Base-by-base conservation (phyloP, 2,329 filamentous ascomycete genomes). In the Geoglossum cookeanum region DNA sequence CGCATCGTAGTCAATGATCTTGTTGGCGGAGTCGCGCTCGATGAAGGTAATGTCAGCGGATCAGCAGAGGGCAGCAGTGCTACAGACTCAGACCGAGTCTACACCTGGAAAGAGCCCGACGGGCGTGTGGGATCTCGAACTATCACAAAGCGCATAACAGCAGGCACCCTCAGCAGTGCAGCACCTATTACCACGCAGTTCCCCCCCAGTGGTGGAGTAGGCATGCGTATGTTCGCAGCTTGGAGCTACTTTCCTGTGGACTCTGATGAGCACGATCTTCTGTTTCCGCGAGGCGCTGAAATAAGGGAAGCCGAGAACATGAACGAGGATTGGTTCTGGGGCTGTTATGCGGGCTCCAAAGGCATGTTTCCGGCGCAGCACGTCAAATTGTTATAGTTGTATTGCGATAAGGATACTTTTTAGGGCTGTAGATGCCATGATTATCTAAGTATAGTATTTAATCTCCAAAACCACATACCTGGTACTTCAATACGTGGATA, bases 271-370 rank as follows among this genome's bases (percentile, higher is more conserved):
- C 86, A 95, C 66, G 91, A 97, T 70, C 70, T 97, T 45, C 69
- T 83, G 60, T 96, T 97, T 63, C 91, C 91, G 0, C 82, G 81
- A 55, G 83, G 85, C 8, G 89, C 90, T 0, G 86, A 92, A 68
- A 78, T 97, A 13, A 76, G 77, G 5, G 91, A 97, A 71, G 80
- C 85, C 42, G 84, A 91, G 67, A 85, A 92, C 4, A 80, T 94
- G 53, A 95, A 95, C 67, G 86, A 84, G 17, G 89, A 95, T 67
- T 97, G 90, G 90, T 89, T 78, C 65, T 85, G 84, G 71, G 91
- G 91, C 0, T 81, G 81, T 32, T 96, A 94, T 73, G 89, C 88
- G 71, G 89, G 88, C 0, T 73, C 71, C 29, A 82, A 80, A 63
- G 90, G 88, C 0, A 64, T 96, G 61, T 94, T 96, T 66, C 90